Percentiles rank a stretch among this genome's conserved stretches.
Evolutionary conservation across 2,329 filamentous ascomycete genomes (phyloP).

Genomic region (Periconia digitata): DNA sequence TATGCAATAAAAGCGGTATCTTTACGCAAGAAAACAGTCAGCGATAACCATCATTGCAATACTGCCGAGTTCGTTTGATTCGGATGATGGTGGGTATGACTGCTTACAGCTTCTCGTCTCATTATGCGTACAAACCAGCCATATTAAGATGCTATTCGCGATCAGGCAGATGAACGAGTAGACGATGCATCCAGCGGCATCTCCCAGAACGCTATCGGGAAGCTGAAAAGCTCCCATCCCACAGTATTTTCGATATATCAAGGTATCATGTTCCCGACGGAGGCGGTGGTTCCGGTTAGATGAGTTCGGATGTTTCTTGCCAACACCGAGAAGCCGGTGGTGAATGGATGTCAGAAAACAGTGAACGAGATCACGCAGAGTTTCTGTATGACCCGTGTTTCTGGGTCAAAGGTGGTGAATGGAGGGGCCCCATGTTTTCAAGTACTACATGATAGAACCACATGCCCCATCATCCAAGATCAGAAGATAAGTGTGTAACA

Average conservation of each 20-base stretch:
- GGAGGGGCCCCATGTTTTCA: no score
- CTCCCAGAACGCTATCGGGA: neutral
- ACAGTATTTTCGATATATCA: neutral
- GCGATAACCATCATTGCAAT: neutral
- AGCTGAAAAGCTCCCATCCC: neutral
- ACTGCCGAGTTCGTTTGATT: no score
- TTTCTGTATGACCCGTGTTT: no score
- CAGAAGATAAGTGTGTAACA: no score
- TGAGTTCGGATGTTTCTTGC: neutral
- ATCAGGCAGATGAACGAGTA: neutral
- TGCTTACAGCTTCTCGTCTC: neutral
- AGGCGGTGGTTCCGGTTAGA: neutral
- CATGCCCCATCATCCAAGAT: no score
- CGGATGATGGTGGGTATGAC: no score
- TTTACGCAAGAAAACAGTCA: neutral
- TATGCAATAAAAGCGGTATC: neutral
- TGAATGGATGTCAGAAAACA: no score
- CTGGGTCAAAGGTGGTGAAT: no score
- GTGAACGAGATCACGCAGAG: no score
- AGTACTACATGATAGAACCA: no score
- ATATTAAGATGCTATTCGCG: neutral
- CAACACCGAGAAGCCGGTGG: neutral
- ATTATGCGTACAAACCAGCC: neutral
- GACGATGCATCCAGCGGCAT: neutral
- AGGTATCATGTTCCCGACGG: neutral